These are phyloP conservation scores for Diaporthe velutina DNA, from an alignment of 2,329 filamentous ascomycete genomes.

Conservation along the genomic window DNA sequence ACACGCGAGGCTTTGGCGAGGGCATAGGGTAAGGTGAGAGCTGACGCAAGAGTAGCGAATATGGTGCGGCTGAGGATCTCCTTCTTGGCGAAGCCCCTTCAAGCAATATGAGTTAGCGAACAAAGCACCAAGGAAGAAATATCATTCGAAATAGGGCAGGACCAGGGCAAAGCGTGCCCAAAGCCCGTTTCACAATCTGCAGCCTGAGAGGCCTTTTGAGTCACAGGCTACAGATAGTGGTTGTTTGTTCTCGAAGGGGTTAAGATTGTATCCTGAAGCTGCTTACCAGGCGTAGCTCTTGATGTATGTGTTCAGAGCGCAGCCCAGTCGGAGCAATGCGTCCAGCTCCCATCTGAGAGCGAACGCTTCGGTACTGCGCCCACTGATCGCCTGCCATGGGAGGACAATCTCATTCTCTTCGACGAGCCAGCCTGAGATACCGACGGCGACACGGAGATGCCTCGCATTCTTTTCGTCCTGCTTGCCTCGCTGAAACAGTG, in stretches of 20 bases:
- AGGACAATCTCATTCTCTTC: constrained; percentile 79
- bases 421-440: constrained; percentile 88
- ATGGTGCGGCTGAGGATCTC: constrained; percentile 82
- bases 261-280: no score
- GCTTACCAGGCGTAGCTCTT: constrained; percentile 82
- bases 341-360: constrained; percentile 87
- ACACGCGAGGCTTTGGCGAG: constrained; percentile 76
- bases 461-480: constrained; percentile 51
- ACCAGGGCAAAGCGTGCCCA: no score
- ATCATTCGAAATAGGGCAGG: no score
- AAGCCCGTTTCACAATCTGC: no score
- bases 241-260: no score
- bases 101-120: no score
- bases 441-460: constrained; percentile 84
- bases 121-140: no score
- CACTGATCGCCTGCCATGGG: constrained; percentile 82
- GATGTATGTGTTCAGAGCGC: constrained; percentile 78
- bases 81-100: constrained; percentile 76
- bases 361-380: constrained; percentile 80
- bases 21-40: constrained; percentile 76
- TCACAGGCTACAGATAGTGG: no score
- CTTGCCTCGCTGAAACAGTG: constrained; percentile 50
- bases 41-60: constrained; percentile 75
- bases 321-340: constrained; percentile 81
- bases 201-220: no score